These are phyloP conservation scores for Metschnikowia koreensis DNA, from an alignment of 805 yeast genomes.

Conservation along the genomic window DNA sequence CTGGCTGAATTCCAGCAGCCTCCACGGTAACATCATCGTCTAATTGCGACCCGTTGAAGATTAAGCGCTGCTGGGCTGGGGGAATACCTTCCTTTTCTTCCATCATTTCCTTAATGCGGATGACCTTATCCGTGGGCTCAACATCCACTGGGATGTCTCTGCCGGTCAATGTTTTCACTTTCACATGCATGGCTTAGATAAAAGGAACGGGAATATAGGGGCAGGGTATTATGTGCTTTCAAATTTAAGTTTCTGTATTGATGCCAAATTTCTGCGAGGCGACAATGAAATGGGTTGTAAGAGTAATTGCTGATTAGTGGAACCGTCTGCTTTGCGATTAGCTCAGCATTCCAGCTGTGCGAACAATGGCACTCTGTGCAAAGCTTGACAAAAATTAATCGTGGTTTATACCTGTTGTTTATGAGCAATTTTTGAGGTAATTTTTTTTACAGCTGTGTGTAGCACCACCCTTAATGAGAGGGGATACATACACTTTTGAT, in stretches of 20 bases:
- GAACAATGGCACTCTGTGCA: too few relatives aligned
- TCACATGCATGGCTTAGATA: constrained; percentile 53
- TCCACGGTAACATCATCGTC: constrained; percentile 76
- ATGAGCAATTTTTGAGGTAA: too few relatives aligned
- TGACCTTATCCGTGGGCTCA: constrained; percentile 64
- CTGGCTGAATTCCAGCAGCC: constrained; percentile 75
- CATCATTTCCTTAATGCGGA: constrained; percentile 81
- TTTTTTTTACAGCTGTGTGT: too few relatives aligned
- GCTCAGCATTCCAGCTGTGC: too few relatives aligned
- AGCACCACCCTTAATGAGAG: too few relatives aligned
- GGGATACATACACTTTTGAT: too few relatives aligned
- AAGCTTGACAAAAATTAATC: too few relatives aligned
- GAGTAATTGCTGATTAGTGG: too few relatives aligned
- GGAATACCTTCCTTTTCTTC: constrained; percentile 98
- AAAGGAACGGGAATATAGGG: neutral
- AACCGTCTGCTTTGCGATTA: too few relatives aligned
- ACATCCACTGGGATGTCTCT: constrained; percentile 78
- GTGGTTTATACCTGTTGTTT: too few relatives aligned
- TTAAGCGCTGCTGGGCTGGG: constrained; percentile 90
- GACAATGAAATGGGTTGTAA: too few relatives aligned
- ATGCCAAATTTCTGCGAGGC: neutral
- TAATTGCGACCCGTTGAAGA: constrained; percentile 89
- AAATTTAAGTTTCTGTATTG: too few relatives aligned
- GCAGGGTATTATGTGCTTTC: neutral
- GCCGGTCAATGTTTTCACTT: constrained; percentile 77